Conservation (phyloP, 352 stramenopile genomes). For the Globisporangium canariense region DNA sequence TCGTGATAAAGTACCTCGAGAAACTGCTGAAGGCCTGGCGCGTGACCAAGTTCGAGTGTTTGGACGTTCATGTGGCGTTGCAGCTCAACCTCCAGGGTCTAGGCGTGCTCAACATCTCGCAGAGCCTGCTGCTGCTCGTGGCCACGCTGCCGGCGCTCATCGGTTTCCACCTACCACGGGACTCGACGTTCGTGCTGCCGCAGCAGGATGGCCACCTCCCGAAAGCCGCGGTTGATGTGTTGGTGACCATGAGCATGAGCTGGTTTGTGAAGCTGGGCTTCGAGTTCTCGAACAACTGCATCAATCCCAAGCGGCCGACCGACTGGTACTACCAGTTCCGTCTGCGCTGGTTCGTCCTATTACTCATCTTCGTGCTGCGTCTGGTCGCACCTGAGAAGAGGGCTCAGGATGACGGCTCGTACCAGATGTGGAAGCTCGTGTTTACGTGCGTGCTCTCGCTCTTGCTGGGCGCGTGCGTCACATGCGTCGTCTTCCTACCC, state of each 20-base stretch:
- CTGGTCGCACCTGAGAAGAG: slow-evolving; percentile 17
- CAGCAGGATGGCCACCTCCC: slow-evolving; percentile 16
- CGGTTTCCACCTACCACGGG: slow-evolving; percentile 29
- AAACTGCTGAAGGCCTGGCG: slow-evolving; percentile 31
- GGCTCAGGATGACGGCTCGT: slow-evolving; percentile 6
- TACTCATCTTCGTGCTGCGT: slow-evolving; percentile 30
- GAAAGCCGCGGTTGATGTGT: slow-evolving; percentile 24
- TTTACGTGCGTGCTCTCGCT: slow-evolving; percentile 19
- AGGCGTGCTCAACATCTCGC: slow-evolving; percentile 40
- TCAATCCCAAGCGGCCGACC: slow-evolving; percentile 23
- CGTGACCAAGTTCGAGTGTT: slow-evolving; percentile 31
- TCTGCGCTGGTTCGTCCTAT: slow-evolving; percentile 29
- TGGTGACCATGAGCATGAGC: slow-evolving; percentile 47
- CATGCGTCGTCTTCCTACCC: slow-evolving; percentile 24
- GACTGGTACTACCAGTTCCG: slow-evolving; percentile 34
- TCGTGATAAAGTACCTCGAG: slow-evolving; percentile 46
- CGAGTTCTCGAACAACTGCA: slow-evolving; percentile 35
- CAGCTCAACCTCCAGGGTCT: slow-evolving; percentile 44
- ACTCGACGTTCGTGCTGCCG: slow-evolving; percentile 25
- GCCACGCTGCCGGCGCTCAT: slow-evolving; percentile 31
- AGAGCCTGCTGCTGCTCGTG: slow-evolving; percentile 33
- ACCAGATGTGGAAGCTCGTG: slow-evolving; percentile 19
- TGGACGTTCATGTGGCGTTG: slow-evolving; percentile 34
- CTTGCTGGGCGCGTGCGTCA: slow-evolving; percentile 24
- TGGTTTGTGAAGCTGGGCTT: slow-evolving; percentile 50